Conservation (phyloP, 1,284 basidiomycete genomes). For the Cryptococcus sp. region DNA sequence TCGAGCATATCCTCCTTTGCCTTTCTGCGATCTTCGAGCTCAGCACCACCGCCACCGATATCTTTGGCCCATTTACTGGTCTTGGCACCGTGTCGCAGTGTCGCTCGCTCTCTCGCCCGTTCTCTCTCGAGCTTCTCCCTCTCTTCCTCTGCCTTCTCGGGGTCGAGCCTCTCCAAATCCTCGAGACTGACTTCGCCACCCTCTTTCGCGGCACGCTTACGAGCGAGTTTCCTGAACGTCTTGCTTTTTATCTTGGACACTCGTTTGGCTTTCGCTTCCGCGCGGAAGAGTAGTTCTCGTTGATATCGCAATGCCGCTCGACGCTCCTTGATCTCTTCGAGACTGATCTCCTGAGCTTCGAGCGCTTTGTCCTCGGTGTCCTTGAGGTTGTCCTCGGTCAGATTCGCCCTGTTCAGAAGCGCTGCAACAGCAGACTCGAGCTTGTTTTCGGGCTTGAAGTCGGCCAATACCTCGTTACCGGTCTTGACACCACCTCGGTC, state of each 20-base stretch:
- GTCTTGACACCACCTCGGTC: constrained; percentile 50
- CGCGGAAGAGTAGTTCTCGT: constrained; percentile 92
- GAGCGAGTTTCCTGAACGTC: constrained; percentile 80
- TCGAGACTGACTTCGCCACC: constrained; percentile 54
- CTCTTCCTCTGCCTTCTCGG: constrained; percentile 62
- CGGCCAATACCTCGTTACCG: constrained; percentile 46
- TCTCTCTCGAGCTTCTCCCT: constrained; percentile 72
- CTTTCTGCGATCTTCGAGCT: constrained; percentile 35
- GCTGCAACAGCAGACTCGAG: constrained; percentile 76
- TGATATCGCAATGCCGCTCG: constrained; percentile 80
- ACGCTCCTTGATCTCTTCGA: constrained; percentile 79
- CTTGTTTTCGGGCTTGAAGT: constrained; percentile 76
- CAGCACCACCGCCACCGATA: constrained; percentile 34
- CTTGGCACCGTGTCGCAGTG: constrained; percentile 67
- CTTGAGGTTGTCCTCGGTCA: constrained; percentile 75
- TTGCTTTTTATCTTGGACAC: constrained; percentile 96
- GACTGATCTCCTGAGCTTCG: constrained; percentile 66
- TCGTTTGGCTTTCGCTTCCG: constrained; percentile 86
- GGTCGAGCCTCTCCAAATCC: constrained; percentile 54
- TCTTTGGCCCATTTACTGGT: constrained; percentile 65
- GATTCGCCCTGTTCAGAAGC: constrained; percentile 72
- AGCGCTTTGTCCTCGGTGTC: constrained; percentile 78
- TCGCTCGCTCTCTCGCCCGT: constrained; percentile 80
- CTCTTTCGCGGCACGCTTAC: constrained; percentile 70
- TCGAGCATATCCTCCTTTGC: constrained; percentile 60